Evolutionary conservation across 2,329 filamentous ascomycete species (phyloP), one percentile per base, ranked within the genome.

Genomic region (Calycina herbarum): DNA sequence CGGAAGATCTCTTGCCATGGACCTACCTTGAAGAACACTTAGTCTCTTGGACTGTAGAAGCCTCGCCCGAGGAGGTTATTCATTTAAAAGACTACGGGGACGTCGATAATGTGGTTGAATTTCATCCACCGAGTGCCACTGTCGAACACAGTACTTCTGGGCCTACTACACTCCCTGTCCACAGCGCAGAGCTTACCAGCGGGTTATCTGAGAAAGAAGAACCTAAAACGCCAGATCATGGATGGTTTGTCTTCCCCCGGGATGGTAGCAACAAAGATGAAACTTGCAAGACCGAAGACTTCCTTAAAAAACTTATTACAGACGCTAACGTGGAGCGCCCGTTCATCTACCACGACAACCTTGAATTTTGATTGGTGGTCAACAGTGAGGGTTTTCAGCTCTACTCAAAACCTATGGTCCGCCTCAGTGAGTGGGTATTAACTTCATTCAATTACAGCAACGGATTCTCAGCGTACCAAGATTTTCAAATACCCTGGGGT

Each of bases 21-120:
- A 62, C 42, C 5, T 11, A 62, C 24, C 59, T 54, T 40, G 40
- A 61, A 20, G 38, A 61, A 54, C 42, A 51, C 24, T 24, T 61
- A 8, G 33, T 61, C 42, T 61, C 42, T 51, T 61, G 59, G 59
- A 61, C 40, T 61, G 42, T 61, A 5, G 42, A 61, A 29, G 59
- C 59, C 20, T 61, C 59, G 15, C 38, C 59, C 31, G 24, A 51
- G 17, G 42, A 61, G 29, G 59, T 54, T 61, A 27, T 7, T 20
- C 40, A 51, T 5, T 29, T 61, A 24, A 17, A 17, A 61, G 45
- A 35, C 40, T 61, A 54, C 40, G 27, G 3, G 8, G 59, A 61
- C 31, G 24, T 61, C 45, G 59, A 61, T 29, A 51, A 51, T n/a
- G 60, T 62, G 15, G 60, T 62, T n/a, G n/a, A 35, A n/a, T 24